phyloP scores from a whole-genome alignment of 2,329 filamentous ascomycete species.

The Stagonosporopsis rhizophila region DNA sequence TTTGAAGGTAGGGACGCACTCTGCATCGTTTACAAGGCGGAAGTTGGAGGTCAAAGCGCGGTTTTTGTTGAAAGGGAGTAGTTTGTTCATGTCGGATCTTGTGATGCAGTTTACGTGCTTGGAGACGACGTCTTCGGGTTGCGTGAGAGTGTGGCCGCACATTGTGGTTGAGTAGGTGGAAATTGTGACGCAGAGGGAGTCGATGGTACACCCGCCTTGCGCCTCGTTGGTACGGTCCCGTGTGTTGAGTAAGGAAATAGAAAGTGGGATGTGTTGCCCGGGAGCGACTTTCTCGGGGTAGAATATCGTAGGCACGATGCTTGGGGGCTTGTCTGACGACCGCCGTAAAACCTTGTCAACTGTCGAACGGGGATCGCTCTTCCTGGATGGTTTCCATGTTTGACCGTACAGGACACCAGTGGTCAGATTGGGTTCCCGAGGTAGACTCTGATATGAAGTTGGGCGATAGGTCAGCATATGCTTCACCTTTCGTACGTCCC shows the following conservation, averaged over 20 bases:
- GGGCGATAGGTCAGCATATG: slow-evolving; percentile 39
- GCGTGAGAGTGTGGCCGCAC: slow-evolving; percentile 34
- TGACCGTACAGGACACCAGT: slow-evolving; percentile 39
- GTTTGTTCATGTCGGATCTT: slow-evolving; percentile 32
- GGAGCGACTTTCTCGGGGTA: slow-evolving; percentile 40
- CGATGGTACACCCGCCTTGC: slow-evolving; percentile 33
- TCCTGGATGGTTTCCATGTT: slow-evolving; percentile 34
- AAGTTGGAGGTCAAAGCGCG: slow-evolving; percentile 39
- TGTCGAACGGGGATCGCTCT: slow-evolving; percentile 19
- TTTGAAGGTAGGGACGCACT: slow-evolving; percentile 46
- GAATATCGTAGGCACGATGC: slow-evolving; percentile 41
- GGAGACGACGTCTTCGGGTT: slow-evolving; percentile 39
- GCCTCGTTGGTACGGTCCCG: slow-evolving; percentile 28
- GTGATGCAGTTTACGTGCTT: slow-evolving; percentile 44
- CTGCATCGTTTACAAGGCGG: slow-evolving; percentile 41
- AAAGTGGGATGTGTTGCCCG: slow-evolving; percentile 43
- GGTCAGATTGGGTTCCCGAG: slow-evolving; percentile 27
- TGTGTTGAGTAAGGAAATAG: slow-evolving; percentile 34
- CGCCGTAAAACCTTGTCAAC: slow-evolving; percentile 36
- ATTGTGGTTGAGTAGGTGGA: slow-evolving; percentile 43
- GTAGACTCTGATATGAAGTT: slow-evolving; percentile 18
- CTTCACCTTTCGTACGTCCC: slow-evolving; percentile 27
- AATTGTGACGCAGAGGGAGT: slow-evolving; percentile 38
- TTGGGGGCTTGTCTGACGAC: slow-evolving; percentile 23
- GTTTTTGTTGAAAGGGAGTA: slow-evolving; percentile 30